Evolutionary conservation across 768 basidiomycete genomes (phyloP), one percentile per base, ranked within the genome.

Genomic region (Tricholoma sp.): DNA sequence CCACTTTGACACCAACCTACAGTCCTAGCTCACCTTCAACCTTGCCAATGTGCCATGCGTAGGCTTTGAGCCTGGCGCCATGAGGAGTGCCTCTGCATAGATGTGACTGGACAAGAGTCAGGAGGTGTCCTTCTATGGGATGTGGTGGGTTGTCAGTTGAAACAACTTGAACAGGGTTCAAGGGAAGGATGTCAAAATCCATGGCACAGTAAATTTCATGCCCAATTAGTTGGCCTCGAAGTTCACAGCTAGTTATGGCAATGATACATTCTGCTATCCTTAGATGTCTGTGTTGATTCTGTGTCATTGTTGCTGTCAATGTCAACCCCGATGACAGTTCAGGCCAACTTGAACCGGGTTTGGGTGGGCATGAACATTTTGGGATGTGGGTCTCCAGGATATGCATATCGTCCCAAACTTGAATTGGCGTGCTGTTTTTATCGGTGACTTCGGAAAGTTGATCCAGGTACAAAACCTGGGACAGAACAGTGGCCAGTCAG

Each of bases 181-280:
- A 74, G 4, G 97, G 94, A 45, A 97, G 85, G 52, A 98, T 85
- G 57, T 93, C 88, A 70, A 92, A 98, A 66, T 94, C 90, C 19
- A 88, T 88, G 11, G 93, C 93, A 49, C 86, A 84, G 74, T 91
- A 98, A 64, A 99, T 78, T 59, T 95, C 86, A 60, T 96, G 84
- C 4, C 88, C 84, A 76, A 94, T 83, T 57, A 98, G 76, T 56
- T 86, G 82, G 11, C 88, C 89, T 61, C 82, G 83, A 32, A 86
- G 82, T 62, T 86, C 85, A 49, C 94, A 84, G 27, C 86, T 86
- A 43, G 93, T 97, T 60, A 98, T 79, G 41, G 97, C 77, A 61
- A 99, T 82, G 50, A 98, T 72, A 74, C 96, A 98, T 73, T 98
- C 97, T 66, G 95, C 96, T 98, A 61, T 53, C n/a, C n/a, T n/a